Percentiles rank a stretch among this genome's conserved stretches.
Conservation (phyloP, 768 basidiomycete species). For the Rhizopogon vinicolor region DNA sequence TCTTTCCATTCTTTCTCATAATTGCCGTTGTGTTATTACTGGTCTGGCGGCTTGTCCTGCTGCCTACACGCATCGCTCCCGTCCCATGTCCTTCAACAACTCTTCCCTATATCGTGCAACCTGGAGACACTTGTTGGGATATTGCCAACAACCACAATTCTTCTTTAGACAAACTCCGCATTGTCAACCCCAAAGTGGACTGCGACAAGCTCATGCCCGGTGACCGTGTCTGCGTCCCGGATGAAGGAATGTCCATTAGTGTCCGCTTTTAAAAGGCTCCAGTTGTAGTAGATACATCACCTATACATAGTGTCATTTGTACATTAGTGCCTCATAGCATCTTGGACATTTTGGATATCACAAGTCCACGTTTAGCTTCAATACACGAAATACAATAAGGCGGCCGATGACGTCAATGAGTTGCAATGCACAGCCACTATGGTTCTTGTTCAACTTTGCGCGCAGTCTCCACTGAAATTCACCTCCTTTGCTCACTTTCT, state of each 20-base stretch:
- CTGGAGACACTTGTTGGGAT: conserved; percentile 67
- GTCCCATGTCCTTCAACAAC: conserved; percentile 31
- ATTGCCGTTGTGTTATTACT: conserved; percentile 59
- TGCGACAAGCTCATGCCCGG: conserved; percentile 62
- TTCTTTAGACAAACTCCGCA: conserved; percentile 45
- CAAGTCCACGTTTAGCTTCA: background rate
- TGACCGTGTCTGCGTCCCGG: conserved; percentile 54
- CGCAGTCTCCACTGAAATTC: conserved; percentile 6
- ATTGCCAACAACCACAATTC: conserved; percentile 46
- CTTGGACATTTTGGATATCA: conserved; percentile 3
- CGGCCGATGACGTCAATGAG: conserved; percentile 11
- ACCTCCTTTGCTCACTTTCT: conserved; percentile 11
- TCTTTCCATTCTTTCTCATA: conserved; percentile 72
- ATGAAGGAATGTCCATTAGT: conserved; percentile 30
- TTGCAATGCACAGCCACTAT: conserved; percentile 17
- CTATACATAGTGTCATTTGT: conserved; percentile 12
- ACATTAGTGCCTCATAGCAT: conserved; percentile 9
- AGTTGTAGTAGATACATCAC: background rate
- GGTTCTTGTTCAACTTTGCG: conserved; percentile 18
- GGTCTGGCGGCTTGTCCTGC: conserved; percentile 55
- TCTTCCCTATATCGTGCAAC: conserved; percentile 42
- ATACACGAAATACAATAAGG: background rate
- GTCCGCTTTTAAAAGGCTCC: conserved; percentile 15
- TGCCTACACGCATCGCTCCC: conserved; percentile 22
- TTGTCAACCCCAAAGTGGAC: conserved; percentile 46